Percentiles rank a stretch among this genome's conserved stretches.
phyloP scores from a whole-genome alignment of 2,329 filamentous ascomycete species.

The Bipolaris zeicola region DNA sequence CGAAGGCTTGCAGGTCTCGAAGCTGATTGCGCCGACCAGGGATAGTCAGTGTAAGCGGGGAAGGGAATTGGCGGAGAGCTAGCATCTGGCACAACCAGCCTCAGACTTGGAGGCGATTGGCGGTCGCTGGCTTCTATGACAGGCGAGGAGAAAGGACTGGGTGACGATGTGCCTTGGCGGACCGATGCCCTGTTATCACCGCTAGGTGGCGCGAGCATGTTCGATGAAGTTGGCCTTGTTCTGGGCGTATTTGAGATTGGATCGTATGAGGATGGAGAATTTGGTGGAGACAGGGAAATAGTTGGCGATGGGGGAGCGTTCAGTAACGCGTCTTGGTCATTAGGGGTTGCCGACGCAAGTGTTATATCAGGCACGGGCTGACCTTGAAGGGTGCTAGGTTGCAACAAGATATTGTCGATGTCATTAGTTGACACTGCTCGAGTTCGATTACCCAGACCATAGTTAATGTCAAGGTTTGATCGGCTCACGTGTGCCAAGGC shows the following conservation, averaged over 20 bases:
- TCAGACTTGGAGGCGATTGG: conserved; percentile 46
- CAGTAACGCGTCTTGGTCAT: conserved; percentile 25
- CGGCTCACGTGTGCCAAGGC: conserved; percentile 29
- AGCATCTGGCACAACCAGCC: conserved; percentile 49
- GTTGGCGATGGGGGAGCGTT: conserved; percentile 44
- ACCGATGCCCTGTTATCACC: conserved; percentile 30
- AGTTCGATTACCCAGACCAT: conserved; percentile 37
- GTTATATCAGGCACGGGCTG: conserved; percentile 41
- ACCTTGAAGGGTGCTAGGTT: conserved; percentile 44
- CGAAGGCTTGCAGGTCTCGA: conserved; percentile 62
- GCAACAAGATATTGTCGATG: conserved; percentile 54
- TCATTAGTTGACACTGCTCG: conserved; percentile 67
- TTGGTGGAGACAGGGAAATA: conserved; percentile 49
- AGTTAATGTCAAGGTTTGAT: conserved; percentile 39
- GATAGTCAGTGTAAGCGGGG: conserved; percentile 67
- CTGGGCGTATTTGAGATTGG: conserved; percentile 35
- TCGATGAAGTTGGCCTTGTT: conserved; percentile 26
- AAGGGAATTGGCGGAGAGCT: conserved; percentile 65
- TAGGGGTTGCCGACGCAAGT: conserved; percentile 42
- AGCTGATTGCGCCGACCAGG: conserved; percentile 48
- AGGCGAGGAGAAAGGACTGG: conserved; percentile 38
- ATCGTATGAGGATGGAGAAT: conserved; percentile 38
- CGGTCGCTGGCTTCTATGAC: conserved; percentile 27
- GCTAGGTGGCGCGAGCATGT: conserved; percentile 49
- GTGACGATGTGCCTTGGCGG: conserved; percentile 26